phyloP scores from a whole-genome alignment of 768 basidiomycete species.

The Pholiota microspora region DNA sequence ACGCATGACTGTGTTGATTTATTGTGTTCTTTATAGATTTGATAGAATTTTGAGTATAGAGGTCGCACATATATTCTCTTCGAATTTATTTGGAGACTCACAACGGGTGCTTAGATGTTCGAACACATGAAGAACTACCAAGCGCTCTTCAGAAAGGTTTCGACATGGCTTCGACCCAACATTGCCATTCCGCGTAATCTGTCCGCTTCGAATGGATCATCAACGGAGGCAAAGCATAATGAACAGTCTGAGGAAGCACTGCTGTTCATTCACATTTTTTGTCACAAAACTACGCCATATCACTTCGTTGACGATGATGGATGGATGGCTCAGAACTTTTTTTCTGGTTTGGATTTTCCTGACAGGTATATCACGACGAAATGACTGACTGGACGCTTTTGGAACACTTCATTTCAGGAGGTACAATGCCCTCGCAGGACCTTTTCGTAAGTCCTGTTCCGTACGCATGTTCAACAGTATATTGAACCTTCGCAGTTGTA shows the following conservation, averaged over 20 bases:
- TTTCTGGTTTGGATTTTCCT: conserved; percentile 39
- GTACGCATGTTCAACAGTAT: neutral
- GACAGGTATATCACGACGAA: neutral
- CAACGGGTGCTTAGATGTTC: conserved; percentile 57
- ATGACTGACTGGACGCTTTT: too few species aligned
- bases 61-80: too few species aligned
- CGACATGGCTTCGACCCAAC: conserved; percentile 59
- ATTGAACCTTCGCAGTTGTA: conserved; percentile 37
- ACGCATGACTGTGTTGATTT: neutral
- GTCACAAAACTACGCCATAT: conserved; percentile 60
- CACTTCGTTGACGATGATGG: conserved; percentile 69
- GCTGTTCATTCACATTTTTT: conserved; percentile 72
- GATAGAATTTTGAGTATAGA: conserved; percentile 72
- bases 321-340: conserved; percentile 77
- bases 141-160: conserved; percentile 54
- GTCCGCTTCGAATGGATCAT: neutral
- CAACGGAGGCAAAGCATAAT: neutral
- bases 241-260: conserved; percentile 38
- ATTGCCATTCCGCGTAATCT: neutral
- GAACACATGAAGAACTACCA: conserved; percentile 80
- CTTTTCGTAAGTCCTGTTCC: conserved; percentile 37
- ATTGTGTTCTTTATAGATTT: conserved; percentile 43
- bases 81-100: too few species aligned
- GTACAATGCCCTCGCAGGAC: conserved; percentile 71
- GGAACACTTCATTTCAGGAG: too few species aligned